A percentile compares a stretch with the other conserved stretches of the same genome.
These are phyloP conservation scores for Dothidotthia symphoricarpi DNA, from an alignment of 2,329 filamentous ascomycete species.

Conservation along the genomic window DNA sequence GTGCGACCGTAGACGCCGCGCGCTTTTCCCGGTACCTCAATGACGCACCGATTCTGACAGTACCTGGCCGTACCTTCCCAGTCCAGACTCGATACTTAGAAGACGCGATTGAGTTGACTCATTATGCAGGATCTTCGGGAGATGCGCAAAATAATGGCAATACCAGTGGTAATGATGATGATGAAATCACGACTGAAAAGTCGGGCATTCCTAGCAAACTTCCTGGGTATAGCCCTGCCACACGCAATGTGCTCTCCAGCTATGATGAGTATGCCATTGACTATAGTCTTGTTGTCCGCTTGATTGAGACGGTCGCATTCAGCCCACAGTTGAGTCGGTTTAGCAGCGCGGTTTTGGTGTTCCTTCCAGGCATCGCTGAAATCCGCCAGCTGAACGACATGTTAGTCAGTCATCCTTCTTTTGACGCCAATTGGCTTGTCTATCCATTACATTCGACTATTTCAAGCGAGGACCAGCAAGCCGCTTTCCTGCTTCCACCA, in stretches of 20 bases:
- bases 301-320: slow-evolving; percentile 74
- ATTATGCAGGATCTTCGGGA: slow-evolving; percentile 54
- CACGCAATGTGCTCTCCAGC: slow-evolving; percentile 69
- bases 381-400: slow-evolving; percentile 87
- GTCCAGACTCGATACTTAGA: slow-evolving; percentile 86
- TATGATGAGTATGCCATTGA: slow-evolving; percentile 92
- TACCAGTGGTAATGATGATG: slow-evolving; percentile 47
- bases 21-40: slow-evolving; percentile 87
- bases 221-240: slow-evolving; percentile 71
- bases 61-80: slow-evolving; percentile 91
- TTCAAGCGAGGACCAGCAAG: slow-evolving; percentile 92
- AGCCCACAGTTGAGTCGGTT: slow-evolving; percentile 65
- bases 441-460: slow-evolving; percentile 93
- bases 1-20: slow-evolving; percentile 90
- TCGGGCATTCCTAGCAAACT: slow-evolving; percentile 64
- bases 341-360: slow-evolving; percentile 91
- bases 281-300: slow-evolving; percentile 76
- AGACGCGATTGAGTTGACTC: slow-evolving; percentile 85
- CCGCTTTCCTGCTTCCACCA: slow-evolving; percentile 83
- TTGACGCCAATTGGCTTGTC: slow-evolving; percentile 75
- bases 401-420: slow-evolving; percentile 71
- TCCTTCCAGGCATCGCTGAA: slow-evolving; percentile 90
- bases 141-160: slow-evolving; percentile 55
- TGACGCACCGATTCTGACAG: slow-evolving; percentile 80
- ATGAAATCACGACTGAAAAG: slow-evolving; percentile 49